phyloP scores from a whole-genome alignment of 1,284 basidiomycete genomes.

The Marasmius tenuissimus region DNA sequence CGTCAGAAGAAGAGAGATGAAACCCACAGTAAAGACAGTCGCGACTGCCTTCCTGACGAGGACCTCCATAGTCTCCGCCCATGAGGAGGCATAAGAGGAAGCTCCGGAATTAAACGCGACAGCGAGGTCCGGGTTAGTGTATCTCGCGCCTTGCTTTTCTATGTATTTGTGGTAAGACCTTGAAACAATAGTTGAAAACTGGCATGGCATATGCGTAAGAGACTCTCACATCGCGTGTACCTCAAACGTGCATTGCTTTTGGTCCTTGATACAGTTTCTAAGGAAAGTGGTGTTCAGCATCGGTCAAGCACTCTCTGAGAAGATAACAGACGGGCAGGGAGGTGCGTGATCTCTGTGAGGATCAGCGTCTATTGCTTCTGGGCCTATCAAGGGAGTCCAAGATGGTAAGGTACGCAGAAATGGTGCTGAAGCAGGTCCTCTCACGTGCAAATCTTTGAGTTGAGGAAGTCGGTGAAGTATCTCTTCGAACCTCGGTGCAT shows the following conservation, averaged over 20 bases:
- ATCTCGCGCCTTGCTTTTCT: constrained; percentile 11
- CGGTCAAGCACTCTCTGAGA: background rate
- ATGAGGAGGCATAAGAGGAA: constrained; percentile 18
- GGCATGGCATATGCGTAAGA: too few relatives aligned
- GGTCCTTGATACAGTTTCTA: too few relatives aligned
- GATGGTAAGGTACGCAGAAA: background rate
- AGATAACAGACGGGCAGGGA: constrained; percentile 29
- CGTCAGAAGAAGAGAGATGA: background rate
- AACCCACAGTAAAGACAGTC: constrained; percentile 26
- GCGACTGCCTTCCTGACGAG: constrained; percentile 26
- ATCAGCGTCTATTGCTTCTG: constrained; percentile 22
- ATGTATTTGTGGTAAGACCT: constrained; percentile 29
- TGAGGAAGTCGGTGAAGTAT: constrained; percentile 33
- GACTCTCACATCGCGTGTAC: too few relatives aligned
- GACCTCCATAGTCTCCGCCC: constrained; percentile 23
- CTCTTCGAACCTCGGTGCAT: constrained; percentile 32
- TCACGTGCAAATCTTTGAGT: constrained; percentile 30
- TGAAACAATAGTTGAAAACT: background rate
- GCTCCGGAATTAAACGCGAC: constrained; percentile 32
- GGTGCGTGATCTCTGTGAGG: constrained; percentile 20
- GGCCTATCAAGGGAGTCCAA: constrained; percentile 22
- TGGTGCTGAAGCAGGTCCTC: background rate
- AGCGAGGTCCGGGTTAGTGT: constrained; percentile 28
- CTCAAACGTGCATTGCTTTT: too few relatives aligned
- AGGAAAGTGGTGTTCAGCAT: too few relatives aligned